phyloP scores from a whole-genome alignment of 441 rosid species.

The Populus hybrid region DNA sequence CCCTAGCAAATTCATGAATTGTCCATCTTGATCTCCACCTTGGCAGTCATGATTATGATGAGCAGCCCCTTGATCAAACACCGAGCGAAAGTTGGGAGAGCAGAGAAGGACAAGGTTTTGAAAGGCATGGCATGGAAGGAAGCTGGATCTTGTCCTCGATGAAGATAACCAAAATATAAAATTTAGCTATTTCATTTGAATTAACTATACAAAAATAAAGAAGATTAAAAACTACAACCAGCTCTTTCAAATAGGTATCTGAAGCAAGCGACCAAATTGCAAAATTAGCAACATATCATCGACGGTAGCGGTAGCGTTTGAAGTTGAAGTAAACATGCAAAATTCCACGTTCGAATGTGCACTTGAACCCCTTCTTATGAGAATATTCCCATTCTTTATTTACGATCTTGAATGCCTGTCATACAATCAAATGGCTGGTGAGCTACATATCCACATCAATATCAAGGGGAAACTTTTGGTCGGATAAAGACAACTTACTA shows the following conservation, averaged over 20 bases:
- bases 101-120: too few species aligned
- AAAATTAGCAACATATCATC: conserved; percentile 35
- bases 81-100: too few species aligned
- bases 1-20: too few species aligned
- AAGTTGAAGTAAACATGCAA: conserved; percentile 89
- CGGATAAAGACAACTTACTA: conserved; percentile 45
- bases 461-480: not conserved
- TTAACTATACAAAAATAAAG: too few species aligned
- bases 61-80: too few species aligned
- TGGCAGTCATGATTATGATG: too few species aligned
- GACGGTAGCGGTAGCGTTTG: conserved; percentile 81
- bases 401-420: conserved; percentile 78
- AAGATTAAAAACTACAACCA: too few species aligned
- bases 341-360: conserved; percentile 92
- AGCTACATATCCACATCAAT: not conserved
- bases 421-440: not conserved
- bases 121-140: too few species aligned
- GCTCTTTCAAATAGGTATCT: not conserved
- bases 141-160: too few species aligned
- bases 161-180: too few species aligned
- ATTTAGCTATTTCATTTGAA: too few species aligned
- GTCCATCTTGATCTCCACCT: too few species aligned
- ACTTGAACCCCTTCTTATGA: conserved; percentile 92
- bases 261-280: not conserved
- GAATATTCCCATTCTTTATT: conserved; percentile 98